Evolutionary conservation across 78 protist species (phyloP), one percentile per base, ranked within the genome.

Genomic region (Cavenderia fasciculata): DNA sequence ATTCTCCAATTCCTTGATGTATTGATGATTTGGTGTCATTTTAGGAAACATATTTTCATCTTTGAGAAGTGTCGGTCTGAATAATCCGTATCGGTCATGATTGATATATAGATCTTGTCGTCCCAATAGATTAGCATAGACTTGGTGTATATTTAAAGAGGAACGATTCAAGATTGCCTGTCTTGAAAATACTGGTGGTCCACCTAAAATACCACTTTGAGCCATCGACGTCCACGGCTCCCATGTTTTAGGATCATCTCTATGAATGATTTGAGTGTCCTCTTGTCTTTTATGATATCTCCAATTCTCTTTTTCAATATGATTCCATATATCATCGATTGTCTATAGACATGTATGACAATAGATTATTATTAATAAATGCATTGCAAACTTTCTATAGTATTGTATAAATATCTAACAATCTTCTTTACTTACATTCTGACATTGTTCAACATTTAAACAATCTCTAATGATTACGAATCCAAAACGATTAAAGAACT

Each of bases 31-130:
- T 6, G 90, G 77, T 57, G 90, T 33, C 43, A 56, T 56, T 27
- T 33, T 41, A 7, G 90, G 90, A 38, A 36, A 73, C 54, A 63
- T 40, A 40, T 76, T 69, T 11, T 38, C 14, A 12, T 31, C 5
- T n/a, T 47, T 41, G 27, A 57, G 27, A 21, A 23, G 65, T 1
- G 90, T 82, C 25, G 92, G 92, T 71, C 92, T 62, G 54, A 71
- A 86, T 69, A 86, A 75, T 6, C 79, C 79, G 52, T 71, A 86
- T n/a, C 90, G 59, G 54, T 86, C 92, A 86, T 86, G 92, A 66
- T 86, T 86, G 18, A 86, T 75, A n/a, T 61, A 51, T 11, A 86
- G 57, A 71, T 86, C 84, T 19, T 62, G 10, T 19, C 92, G 27
- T 41, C 47, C 63, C 27, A 86, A 51, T 65, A 86, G 12, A 16